These are phyloP conservation scores for Podaxis sp. DNA, from an alignment of 768 basidiomycete species.

Conservation along the genomic window DNA sequence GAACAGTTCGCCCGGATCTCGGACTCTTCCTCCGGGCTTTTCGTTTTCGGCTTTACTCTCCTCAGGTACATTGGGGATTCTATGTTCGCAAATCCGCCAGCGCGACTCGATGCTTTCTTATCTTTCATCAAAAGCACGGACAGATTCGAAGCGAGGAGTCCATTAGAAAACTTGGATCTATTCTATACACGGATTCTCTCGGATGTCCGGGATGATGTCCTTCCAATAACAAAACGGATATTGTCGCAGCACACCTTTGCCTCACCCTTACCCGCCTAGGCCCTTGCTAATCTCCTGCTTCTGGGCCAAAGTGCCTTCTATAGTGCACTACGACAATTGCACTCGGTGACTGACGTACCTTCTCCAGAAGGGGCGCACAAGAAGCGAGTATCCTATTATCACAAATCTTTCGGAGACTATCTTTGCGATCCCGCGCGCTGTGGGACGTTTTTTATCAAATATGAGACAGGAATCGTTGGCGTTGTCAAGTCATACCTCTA, in stretches of 20 bases:
- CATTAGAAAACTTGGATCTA: neutral
- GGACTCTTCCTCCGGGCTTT: neutral
- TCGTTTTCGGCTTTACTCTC: constrained; percentile 1
- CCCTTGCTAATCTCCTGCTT: neutral
- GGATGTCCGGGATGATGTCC: neutral
- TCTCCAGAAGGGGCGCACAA: neutral
- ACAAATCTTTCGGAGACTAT: no score
- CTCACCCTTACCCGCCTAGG: neutral
- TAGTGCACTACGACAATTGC: neutral
- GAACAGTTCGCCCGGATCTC: neutral
- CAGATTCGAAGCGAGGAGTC: neutral
- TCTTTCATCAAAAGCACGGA: neutral
- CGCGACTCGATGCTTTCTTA: neutral
- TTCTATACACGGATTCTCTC: neutral
- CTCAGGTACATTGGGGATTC: constrained; percentile 8
- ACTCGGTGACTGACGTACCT: constrained; percentile 1
- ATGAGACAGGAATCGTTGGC: no score
- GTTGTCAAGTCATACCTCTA: no score
- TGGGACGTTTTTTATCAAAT: no score
- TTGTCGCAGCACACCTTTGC: neutral
- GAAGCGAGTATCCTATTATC: no score
- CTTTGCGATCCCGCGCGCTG: no score
- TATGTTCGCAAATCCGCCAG: neutral
- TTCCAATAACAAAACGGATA: neutral
- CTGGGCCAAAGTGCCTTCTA: constrained; percentile 3